Conservation (phyloP, 441 rosid genomes). For the Populus trichocarpa region DNA sequence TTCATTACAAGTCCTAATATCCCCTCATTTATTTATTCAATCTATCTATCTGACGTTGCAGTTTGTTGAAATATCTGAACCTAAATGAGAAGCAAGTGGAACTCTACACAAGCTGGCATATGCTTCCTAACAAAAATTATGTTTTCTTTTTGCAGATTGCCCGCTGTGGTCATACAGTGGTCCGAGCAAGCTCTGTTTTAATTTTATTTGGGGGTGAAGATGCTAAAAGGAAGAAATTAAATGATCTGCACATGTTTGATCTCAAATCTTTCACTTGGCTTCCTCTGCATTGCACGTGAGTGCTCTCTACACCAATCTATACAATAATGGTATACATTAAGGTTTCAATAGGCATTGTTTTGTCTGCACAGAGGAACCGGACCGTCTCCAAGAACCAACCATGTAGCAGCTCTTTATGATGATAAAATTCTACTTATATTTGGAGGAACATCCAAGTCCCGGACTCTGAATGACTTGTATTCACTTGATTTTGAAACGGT, state of each 20-base stretch:
- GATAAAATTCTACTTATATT: slow-evolving; percentile 79
- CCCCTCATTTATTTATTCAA: not conserved
- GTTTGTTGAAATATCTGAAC: not conserved
- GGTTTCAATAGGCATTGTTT: slow-evolving; percentile 1
- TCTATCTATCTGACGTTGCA: not conserved
- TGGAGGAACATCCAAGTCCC: slow-evolving; percentile 88
- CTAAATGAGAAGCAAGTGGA: not conserved
- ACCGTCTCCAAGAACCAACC: slow-evolving; percentile 87
- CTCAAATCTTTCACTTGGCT: slow-evolving; percentile 94
- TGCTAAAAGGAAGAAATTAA: slow-evolving; percentile 82
- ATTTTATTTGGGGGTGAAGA: slow-evolving; percentile 96
- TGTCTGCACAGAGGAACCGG: slow-evolving; percentile 66
- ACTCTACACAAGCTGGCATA: not conserved
- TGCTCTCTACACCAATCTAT: not conserved
- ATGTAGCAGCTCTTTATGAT: slow-evolving; percentile 79
- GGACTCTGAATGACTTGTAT: slow-evolving; percentile 81
- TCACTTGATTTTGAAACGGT: slow-evolving; percentile 97
- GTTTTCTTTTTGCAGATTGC: slow-evolving; percentile 50
- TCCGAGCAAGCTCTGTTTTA: slow-evolving; percentile 71
- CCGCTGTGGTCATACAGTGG: slow-evolving; percentile 87
- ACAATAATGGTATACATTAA: not conserved
- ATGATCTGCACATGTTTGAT: slow-evolving; percentile 95
- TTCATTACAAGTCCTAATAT: not conserved
- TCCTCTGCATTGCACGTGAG: slow-evolving; percentile 95
- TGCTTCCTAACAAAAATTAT: not conserved